Conservation (phyloP, 2,329 filamentous ascomycete genomes). For the Cladosporium sp. region DNA sequence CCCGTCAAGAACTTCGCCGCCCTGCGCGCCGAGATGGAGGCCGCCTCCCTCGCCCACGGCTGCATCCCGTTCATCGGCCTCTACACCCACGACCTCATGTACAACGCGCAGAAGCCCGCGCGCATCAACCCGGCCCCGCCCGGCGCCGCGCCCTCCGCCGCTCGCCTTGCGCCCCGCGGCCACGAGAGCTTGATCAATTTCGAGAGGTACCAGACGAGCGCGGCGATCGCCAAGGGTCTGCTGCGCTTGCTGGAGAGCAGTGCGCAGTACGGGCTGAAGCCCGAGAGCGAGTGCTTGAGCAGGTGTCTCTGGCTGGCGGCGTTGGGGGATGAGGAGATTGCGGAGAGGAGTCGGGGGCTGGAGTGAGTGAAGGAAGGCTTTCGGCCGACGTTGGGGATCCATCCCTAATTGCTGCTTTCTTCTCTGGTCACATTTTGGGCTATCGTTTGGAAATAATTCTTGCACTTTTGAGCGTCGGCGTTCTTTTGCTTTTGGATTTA, state of each 20-base stretch:
- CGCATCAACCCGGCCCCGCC: constrained; percentile 52
- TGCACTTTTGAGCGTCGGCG: neutral
- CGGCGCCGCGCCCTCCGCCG: neutral
- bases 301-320: constrained; percentile 82
- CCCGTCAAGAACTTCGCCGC: constrained; percentile 73
- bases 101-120: constrained; percentile 72
- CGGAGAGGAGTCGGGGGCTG: constrained; percentile 23
- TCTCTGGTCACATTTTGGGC: neutral
- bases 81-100: constrained; percentile 77
- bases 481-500: neutral
- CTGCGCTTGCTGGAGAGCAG: constrained; percentile 74
- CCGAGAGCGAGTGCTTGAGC: constrained; percentile 70
- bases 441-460: too few relatives aligned
- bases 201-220: constrained; percentile 70
- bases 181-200: constrained; percentile 73
- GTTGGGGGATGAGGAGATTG: constrained; percentile 67
- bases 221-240: constrained; percentile 71
- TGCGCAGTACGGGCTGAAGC: constrained; percentile 64
- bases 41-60: constrained; percentile 51
- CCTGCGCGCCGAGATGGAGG: constrained; percentile 73
- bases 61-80: constrained; percentile 78
- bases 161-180: neutral
- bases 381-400: neutral
- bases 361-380: constrained; percentile 14
- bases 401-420: neutral